These are phyloP conservation scores for Plantago lanceolata DNA, from an alignment of 305 asterid genomes.

Conservation along the genomic window DNA sequence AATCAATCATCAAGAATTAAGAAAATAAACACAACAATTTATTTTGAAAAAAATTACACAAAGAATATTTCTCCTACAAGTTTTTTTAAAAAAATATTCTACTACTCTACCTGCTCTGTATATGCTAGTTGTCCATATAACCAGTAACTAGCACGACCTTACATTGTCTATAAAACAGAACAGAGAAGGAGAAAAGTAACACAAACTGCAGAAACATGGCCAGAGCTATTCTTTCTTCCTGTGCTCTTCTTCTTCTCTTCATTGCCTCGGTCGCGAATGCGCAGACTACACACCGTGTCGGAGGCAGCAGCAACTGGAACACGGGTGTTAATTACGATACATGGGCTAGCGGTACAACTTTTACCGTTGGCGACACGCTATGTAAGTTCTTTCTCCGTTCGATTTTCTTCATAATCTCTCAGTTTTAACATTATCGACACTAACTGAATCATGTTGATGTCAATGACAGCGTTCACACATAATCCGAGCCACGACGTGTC, in stretches of 20 bases:
- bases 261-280: constrained; percentile 30
- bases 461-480: constrained; percentile 31
- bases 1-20: neutral
- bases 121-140: constrained; percentile 16
- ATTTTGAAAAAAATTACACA: neutral
- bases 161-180: constrained; percentile 3
- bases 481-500: constrained; percentile 24
- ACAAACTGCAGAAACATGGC: constrained; percentile 18
- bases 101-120: neutral
- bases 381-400: constrained; percentile 25
- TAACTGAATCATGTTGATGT: neutral
- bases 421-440: neutral
- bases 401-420: neutral
- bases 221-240: constrained; percentile 11
- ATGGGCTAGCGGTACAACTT: constrained; percentile 31
- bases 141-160: constrained; percentile 7
- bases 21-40: neutral
- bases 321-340: constrained; percentile 15
- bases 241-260: constrained; percentile 23
- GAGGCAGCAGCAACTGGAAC: constrained; percentile 32
- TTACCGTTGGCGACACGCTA: constrained; percentile 30
- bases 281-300: constrained; percentile 31
- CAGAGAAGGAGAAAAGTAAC: neutral
- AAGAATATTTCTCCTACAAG: neutral
- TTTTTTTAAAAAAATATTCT: constrained; percentile 11